Conservation (phyloP, 345 rosid species). For the Rhizophora mangle region DNA sequence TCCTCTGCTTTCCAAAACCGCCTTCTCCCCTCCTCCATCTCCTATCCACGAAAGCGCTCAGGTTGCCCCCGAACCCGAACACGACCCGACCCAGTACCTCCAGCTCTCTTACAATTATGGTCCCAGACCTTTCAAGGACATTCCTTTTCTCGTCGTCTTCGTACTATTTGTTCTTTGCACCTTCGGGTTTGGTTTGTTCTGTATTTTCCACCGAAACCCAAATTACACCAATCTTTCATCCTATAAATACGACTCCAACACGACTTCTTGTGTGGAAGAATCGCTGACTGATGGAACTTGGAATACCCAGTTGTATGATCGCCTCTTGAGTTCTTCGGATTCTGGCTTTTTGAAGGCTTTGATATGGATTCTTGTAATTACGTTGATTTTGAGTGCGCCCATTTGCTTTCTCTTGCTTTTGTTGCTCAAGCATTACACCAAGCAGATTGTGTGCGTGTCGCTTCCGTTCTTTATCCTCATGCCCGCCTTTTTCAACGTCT, state of each 20-base stretch:
- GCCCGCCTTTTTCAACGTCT: conserved; percentile 68
- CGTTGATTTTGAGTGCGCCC: conserved; percentile 67
- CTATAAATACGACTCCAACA: conserved; percentile 46
- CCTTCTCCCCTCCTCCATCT: conserved; percentile 7
- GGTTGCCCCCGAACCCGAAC: conserved; percentile 32
- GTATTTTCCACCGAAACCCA: conserved; percentile 51
- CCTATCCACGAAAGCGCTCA: conserved; percentile 38
- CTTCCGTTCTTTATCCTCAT: conserved; percentile 73
- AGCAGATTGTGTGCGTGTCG: conserved; percentile 69
- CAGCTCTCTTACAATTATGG: conserved; percentile 83
- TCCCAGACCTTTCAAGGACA: conserved; percentile 74
- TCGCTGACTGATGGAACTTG: conserved; percentile 12
- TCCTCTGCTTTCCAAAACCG: conserved; percentile 68
- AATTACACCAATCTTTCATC: conserved; percentile 49
- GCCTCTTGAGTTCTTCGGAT: conserved; percentile 26
- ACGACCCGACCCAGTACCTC: conserved; percentile 72
- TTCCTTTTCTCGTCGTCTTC: conserved; percentile 68
- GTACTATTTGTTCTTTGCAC: conserved; percentile 54
- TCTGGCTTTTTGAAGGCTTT: conserved; percentile 38
- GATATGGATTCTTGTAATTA: conserved; percentile 66
- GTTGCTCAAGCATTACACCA: conserved; percentile 74
- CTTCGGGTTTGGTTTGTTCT: conserved; percentile 76
- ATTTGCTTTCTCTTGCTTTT: conserved; percentile 60
- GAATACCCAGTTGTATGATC: not conserved
- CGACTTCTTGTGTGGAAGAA: conserved; percentile 52